A percentile compares a stretch with the other conserved stretches of the same genome.
Evolutionary conservation across 345 rosid genomes (phyloP).

Genomic region (Alliaria petiolata): DNA sequence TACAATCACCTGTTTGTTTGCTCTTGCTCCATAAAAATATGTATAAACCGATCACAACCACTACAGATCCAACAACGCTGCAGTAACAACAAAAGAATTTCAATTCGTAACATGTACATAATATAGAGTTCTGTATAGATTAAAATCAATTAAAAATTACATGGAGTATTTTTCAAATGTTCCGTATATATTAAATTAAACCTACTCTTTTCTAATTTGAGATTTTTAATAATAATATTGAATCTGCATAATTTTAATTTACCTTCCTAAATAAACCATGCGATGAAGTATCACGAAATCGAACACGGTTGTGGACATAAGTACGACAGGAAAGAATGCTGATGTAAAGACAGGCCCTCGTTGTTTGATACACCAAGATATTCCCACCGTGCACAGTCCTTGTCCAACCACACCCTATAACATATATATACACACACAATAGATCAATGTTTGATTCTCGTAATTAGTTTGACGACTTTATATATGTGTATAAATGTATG

Average conservation of each 20-base stretch:
- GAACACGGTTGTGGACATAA: conserved; percentile 28
- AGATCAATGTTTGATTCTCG: neutral
- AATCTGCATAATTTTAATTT: neutral
- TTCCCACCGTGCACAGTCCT: conserved; percentile 41
- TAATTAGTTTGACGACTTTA: neutral
- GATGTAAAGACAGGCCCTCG: conserved; percentile 46
- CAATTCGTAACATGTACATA: neutral
- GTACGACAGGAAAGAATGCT: conserved; percentile 37
- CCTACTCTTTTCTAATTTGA: neutral
- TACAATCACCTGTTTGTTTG: conserved; percentile 9
- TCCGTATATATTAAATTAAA: neutral
- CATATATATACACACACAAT: neutral
- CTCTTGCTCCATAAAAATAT: conserved; percentile 32
- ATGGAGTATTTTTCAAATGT: neutral
- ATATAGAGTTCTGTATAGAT: neutral
- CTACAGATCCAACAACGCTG: conserved; percentile 30
- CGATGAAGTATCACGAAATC: conserved; percentile 33
- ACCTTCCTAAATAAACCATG: conserved; percentile 30
- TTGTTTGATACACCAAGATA: conserved; percentile 44
- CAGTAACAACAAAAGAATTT: neutral
- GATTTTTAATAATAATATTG: neutral
- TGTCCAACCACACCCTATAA: conserved; percentile 33
- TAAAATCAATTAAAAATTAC: neutral
- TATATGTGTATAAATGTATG: conserved; percentile 2
- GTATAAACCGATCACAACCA: conserved; percentile 31